Conservation (phyloP, 176 grass and related monocot species). For the Avena sativa region DNA sequence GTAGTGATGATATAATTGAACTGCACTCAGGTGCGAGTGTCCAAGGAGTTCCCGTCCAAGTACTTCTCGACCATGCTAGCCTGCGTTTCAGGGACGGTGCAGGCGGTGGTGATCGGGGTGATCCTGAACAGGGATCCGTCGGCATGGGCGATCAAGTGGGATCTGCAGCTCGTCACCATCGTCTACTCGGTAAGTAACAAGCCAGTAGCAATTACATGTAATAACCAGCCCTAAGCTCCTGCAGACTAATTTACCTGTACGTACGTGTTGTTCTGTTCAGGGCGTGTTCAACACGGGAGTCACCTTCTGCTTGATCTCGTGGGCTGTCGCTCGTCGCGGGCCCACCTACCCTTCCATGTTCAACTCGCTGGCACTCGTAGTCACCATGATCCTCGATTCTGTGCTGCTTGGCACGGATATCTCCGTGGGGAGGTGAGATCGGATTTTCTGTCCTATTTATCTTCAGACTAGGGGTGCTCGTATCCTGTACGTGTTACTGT, state of each 20-base stretch:
- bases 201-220: not conserved
- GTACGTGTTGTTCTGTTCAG: not conserved
- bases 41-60: constrained; percentile 46
- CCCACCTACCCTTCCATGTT: constrained; percentile 65
- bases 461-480: not conserved
- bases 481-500: not conserved
- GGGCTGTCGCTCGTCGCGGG: constrained; percentile 34
- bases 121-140: not conserved
- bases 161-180: constrained; percentile 48
- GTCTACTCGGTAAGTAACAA: constrained; percentile 46
- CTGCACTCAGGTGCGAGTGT: constrained; percentile 32
- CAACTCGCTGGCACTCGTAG: constrained; percentile 52
- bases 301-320: constrained; percentile 52
- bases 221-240: not conserved
- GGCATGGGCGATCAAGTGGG: constrained; percentile 46
- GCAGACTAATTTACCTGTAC: not conserved
- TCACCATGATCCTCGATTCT: constrained; percentile 29
- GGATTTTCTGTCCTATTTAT: not conserved
- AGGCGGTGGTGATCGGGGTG: constrained; percentile 36
- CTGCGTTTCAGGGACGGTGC: constrained; percentile 33
- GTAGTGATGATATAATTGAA: not conserved
- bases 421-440: constrained; percentile 48
- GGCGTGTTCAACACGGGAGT: constrained; percentile 50
- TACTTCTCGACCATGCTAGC: constrained; percentile 53
- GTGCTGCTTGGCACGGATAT: constrained; percentile 46